A percentile compares a stretch with the other conserved stretches of the same genome.
These are phyloP conservation scores for Polytrichum commune DNA, from an alignment of 225 moss, liverwort and hornwort genomes.

Conservation along the genomic window DNA sequence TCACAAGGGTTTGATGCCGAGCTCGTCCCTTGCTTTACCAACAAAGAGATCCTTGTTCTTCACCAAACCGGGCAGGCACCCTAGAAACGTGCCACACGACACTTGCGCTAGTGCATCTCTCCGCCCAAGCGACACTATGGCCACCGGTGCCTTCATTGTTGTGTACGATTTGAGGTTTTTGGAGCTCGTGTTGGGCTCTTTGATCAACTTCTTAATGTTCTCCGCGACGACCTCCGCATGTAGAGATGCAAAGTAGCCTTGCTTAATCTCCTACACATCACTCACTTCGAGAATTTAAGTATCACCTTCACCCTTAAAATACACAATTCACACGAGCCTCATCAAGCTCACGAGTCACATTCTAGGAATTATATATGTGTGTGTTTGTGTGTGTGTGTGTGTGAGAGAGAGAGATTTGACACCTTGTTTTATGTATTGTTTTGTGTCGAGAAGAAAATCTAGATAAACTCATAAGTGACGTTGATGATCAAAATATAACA, in stretches of 20 bases:
- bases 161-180: slow-evolving; percentile 41
- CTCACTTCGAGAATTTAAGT: background rate
- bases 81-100: slow-evolving; percentile 26
- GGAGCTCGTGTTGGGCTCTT: slow-evolving; percentile 23
- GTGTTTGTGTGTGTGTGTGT: too few species aligned
- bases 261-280: slow-evolving; percentile 61
- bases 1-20: slow-evolving; percentile 26
- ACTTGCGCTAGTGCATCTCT: slow-evolving; percentile 34
- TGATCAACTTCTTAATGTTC: slow-evolving; percentile 64
- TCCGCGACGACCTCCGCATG: slow-evolving; percentile 42
- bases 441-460: too few species aligned
- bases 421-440: too few species aligned
- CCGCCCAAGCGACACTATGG: slow-evolving; percentile 63
- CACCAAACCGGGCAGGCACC: slow-evolving; percentile 46
- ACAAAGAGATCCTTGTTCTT: slow-evolving; percentile 70
- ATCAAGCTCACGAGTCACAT: too few species aligned
- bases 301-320: too few species aligned
- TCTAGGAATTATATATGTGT: too few species aligned
- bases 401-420: too few species aligned
- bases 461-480: too few species aligned
- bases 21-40: slow-evolving; percentile 11
- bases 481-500: too few species aligned
- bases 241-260: slow-evolving; percentile 48
- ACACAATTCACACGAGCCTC: too few species aligned
- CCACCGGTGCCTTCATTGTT: slow-evolving; percentile 19